Evolutionary conservation across 495 filamentous ascomycete species (phyloP).

Genomic region (Neurospora sp.): DNA sequence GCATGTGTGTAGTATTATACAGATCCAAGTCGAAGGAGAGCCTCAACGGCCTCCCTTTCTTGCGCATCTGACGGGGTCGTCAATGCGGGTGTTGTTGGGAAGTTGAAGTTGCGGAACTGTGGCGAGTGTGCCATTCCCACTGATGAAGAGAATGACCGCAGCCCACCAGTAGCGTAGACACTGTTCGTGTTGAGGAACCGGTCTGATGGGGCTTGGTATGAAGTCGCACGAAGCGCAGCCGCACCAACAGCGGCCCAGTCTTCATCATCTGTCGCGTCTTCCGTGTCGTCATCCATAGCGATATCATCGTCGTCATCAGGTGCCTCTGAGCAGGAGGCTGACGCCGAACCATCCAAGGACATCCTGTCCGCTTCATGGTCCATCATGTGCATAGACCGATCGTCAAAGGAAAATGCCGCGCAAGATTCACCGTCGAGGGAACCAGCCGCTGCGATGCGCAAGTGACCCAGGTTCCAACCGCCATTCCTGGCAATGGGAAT

Average conservation of each 20-base stretch:
- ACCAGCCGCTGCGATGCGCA: conserved; percentile 34
- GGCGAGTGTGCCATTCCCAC: conserved; percentile 39
- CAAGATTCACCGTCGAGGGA: conserved; percentile 28
- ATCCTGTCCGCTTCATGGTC: conserved; percentile 93
- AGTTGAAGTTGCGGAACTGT: conserved; percentile 37
- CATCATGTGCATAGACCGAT: conserved; percentile 57
- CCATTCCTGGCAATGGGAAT: conserved; percentile 55
- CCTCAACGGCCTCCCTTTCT: conserved; percentile 78
- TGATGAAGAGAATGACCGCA: conserved; percentile 36
- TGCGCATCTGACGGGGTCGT: conserved; percentile 49
- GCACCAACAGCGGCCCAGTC: conserved; percentile 92
- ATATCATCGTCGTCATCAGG: conserved; percentile 63
- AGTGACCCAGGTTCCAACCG: conserved; percentile 36
- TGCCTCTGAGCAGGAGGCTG: conserved; percentile 65
- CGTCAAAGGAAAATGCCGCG: conserved; percentile 63
- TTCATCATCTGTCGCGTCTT: conserved; percentile 91
- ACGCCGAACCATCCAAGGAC: conserved; percentile 70
- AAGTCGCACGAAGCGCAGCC: conserved; percentile 67
- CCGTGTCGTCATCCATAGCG: conserved; percentile 54
- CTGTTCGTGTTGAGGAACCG: conserved; percentile 28
- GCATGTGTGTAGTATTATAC: conserved; percentile 53
- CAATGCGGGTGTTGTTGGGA: conserved; percentile 32
- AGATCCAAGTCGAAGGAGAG: conserved; percentile 74
- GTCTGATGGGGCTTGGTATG: conserved; percentile 34
- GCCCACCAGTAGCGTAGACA: conserved; percentile 36